phyloP scores from a whole-genome alignment of 176 grass and related monocot genomes.

The Puya raimondii region DNA sequence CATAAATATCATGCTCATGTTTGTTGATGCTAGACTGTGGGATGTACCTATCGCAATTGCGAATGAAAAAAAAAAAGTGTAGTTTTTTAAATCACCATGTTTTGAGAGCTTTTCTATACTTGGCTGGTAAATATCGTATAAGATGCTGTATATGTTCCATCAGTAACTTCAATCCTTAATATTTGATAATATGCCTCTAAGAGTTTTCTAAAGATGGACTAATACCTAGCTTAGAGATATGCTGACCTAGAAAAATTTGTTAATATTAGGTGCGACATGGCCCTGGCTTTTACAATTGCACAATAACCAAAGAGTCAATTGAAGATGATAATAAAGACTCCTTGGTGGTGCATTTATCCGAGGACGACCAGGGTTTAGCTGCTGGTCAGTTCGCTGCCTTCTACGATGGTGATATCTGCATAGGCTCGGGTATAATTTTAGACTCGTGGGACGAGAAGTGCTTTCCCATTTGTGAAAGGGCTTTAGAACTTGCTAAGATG shows the following conservation, averaged over 20 bases:
- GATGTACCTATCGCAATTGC: too few relatives aligned
- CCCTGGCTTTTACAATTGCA: constrained; percentile 74
- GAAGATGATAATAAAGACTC: constrained; percentile 27
- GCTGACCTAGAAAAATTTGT: constrained; percentile 8
- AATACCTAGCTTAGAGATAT: background rate
- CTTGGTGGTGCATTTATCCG: constrained; percentile 51
- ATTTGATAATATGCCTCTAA: too few relatives aligned
- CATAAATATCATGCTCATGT: too few relatives aligned
- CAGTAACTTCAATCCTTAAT: too few relatives aligned
- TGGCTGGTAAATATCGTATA: too few relatives aligned
- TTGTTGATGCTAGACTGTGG: too few relatives aligned
- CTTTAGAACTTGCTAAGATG: constrained; percentile 52
- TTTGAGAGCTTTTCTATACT: too few relatives aligned
- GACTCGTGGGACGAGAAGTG: constrained; percentile 56
- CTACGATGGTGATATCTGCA: constrained; percentile 42
- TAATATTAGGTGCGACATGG: constrained; percentile 57
- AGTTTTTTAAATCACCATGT: too few relatives aligned
- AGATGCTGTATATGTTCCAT: too few relatives aligned
- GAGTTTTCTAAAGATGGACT: too few relatives aligned
- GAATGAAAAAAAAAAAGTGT: too few relatives aligned
- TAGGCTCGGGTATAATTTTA: constrained; percentile 79
- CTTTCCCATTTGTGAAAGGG: constrained; percentile 68
- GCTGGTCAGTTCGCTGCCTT: constrained; percentile 85
- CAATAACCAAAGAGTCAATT: constrained; percentile 23
- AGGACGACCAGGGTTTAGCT: constrained; percentile 91